These are phyloP conservation scores for Aspergillus olivimuriae DNA, from an alignment of 495 filamentous ascomycete species.

Conservation along the genomic window DNA sequence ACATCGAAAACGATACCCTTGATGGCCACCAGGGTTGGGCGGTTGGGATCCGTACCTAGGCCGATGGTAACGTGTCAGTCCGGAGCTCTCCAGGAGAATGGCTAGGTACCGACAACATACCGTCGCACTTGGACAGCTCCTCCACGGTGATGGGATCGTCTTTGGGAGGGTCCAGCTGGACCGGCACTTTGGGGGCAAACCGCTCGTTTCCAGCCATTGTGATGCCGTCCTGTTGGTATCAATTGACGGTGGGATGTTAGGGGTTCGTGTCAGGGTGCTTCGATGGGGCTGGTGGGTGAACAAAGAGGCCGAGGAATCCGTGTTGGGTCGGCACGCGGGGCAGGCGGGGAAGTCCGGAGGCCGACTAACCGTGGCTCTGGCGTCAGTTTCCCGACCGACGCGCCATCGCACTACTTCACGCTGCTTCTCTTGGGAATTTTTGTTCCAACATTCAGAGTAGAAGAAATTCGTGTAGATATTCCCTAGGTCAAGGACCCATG, in stretches of 20 bases:
- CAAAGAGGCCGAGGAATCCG: background rate
- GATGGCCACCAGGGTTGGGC: constrained; percentile 86
- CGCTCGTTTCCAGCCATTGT: constrained; percentile 41
- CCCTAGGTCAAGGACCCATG: too few species aligned
- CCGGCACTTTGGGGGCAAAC: constrained; percentile 80
- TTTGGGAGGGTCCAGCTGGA: constrained; percentile 79
- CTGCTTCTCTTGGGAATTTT: too few species aligned
- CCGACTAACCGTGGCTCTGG: constrained; percentile 9
- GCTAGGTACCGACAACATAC: constrained; percentile 50
- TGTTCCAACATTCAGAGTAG: too few species aligned
- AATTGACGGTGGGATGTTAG: too few species aligned
- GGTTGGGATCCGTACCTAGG: constrained; percentile 53
- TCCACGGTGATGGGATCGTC: constrained; percentile 73
- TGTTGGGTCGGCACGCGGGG: constrained; percentile 9
- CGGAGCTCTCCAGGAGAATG: constrained; percentile 3
- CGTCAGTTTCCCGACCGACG: too few species aligned
- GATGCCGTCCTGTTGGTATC: background rate
- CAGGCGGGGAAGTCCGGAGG: constrained; percentile 14
- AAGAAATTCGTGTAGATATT: too few species aligned
- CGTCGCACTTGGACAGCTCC: constrained; percentile 73
- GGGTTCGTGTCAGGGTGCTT: too few species aligned
- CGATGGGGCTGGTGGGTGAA: too few species aligned
- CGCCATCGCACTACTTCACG: too few species aligned
- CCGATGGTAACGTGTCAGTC: background rate
- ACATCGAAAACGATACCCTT: constrained; percentile 96